Base-by-base conservation (phyloP, 2,329 filamentous ascomycete species). In the Aureobasidium sp. region DNA sequence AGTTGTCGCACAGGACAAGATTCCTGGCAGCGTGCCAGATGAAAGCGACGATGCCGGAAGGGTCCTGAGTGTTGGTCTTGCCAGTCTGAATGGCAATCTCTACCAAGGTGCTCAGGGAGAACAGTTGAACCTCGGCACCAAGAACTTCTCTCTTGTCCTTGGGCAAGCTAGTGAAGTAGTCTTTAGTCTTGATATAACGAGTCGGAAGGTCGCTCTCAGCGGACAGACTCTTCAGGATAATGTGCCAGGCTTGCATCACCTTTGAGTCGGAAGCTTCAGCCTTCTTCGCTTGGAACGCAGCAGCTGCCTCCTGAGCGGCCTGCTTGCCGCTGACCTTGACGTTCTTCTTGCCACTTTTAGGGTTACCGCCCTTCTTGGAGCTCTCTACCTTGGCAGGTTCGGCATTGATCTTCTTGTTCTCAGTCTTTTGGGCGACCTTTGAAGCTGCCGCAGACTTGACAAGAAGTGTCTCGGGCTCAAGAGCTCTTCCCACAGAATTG, bases 391-490 rank as follows among this genome's bases (percentile, higher is more conserved):
- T 66, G 34, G 54, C 56, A 14, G 37, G 35, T 30, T 51, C 32
- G 22, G 19, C 32, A 19, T 39, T 48, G 6, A 21, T 21, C 19
- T 42, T 49, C 24, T 48, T 42, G n/a, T 45, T 22, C 19, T 45
- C 34, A 7, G 34, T 19, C 10, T 49, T 48, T 14, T 48, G 32
- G 16, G 53, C 37, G 10, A 37, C 35, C 17, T 58, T 48, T 5
- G 59, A 60, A 22, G 62, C 40, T 4, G 40, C 29, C 16, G 25
- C 40, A 14, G 39, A 44, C n/a, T 53, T 53, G 25, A 44, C 63
- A n/a, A 64, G 63, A 17, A 79, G 74, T 3, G 73, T 79, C 63
- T 88, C 83, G 0, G 83, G 83, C 21, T 84, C 74, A 4, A 88
- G 73, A 2, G 70, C 71, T 58, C 81, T 85, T 3, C 83, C 84